phyloP scores from a whole-genome alignment of 176 grass and related monocot species.

The Coix lacrymajobi region DNA sequence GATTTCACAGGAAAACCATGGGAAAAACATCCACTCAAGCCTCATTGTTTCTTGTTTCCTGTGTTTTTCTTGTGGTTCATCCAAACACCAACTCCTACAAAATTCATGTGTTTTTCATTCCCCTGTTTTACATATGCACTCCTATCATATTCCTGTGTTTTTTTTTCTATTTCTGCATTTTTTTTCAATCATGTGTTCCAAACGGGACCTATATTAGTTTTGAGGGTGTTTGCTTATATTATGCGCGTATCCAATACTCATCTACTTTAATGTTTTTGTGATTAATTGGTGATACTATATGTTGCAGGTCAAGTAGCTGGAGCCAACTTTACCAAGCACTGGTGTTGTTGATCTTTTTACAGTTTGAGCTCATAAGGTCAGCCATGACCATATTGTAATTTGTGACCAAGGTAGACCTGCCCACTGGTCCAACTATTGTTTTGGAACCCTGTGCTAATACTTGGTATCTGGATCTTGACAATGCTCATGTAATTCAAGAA shows the following conservation, averaged over 20 bases:
- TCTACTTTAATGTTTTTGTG: not conserved
- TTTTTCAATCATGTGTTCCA: too few relatives aligned
- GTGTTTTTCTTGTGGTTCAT: too few relatives aligned
- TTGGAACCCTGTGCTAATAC: not conserved
- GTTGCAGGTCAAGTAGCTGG: conserved; percentile 41
- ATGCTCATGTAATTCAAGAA: not conserved
- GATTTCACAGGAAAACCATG: too few relatives aligned
- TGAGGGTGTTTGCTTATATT: not conserved
- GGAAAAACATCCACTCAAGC: not conserved
- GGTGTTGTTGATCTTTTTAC: conserved; percentile 29
- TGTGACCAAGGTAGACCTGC: conserved; percentile 18
- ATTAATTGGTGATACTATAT: conserved; percentile 18
- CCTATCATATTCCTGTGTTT: too few relatives aligned
- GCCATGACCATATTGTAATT: conserved; percentile 45
- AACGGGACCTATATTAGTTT: not conserved
- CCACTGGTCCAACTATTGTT: not conserved
- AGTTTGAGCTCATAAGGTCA: conserved; percentile 52
- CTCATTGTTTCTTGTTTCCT: not conserved
- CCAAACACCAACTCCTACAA: too few relatives aligned
- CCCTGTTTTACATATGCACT: too few relatives aligned
- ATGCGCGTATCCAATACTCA: not conserved
- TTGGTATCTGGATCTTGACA: conserved; percentile 2
- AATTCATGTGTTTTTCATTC: too few relatives aligned
- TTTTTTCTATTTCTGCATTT: too few relatives aligned
- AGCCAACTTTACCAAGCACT: conserved; percentile 28